These are phyloP conservation scores for Zymoseptoria pseudotritici DNA, from an alignment of 2,329 filamentous ascomycete genomes.

Conservation along the genomic window DNA sequence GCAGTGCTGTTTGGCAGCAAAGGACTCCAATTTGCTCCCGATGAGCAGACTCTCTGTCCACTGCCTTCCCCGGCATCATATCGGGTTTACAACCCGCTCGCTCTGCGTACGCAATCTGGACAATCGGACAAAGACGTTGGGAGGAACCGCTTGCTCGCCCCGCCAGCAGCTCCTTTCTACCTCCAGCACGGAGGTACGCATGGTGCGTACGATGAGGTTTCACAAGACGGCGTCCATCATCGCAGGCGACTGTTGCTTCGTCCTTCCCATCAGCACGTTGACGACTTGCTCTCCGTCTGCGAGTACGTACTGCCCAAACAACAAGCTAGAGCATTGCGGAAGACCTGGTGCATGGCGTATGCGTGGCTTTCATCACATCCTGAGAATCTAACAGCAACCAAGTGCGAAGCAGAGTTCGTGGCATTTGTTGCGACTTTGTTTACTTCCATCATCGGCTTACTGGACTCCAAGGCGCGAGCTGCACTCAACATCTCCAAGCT, in stretches of 20 bases:
- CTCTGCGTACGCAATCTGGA: background rate
- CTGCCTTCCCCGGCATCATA: conserved; percentile 18
- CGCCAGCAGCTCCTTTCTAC: conserved; percentile 4
- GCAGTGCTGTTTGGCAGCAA: conserved; percentile 19
- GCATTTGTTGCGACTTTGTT: conserved; percentile 37
- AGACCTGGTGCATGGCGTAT: conserved; percentile 25
- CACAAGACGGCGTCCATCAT: conserved; percentile 20
- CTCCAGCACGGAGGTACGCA: conserved; percentile 16
- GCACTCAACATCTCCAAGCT: conserved; percentile 20
- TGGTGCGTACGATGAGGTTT: conserved; percentile 21
- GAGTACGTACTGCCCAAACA: conserved; percentile 21
- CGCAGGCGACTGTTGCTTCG: conserved; percentile 22
- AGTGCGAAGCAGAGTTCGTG: conserved; percentile 25
- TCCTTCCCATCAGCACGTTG: conserved; percentile 18
- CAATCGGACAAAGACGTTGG: conserved; percentile 18
- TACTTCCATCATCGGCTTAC: conserved; percentile 27
- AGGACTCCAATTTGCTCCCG: conserved; percentile 20
- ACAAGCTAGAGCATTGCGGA: conserved; percentile 17
- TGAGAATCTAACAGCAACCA: conserved; percentile 11
- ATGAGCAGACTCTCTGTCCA: conserved; percentile 15
- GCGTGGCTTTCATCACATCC: conserved; percentile 14
- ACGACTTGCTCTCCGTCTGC: conserved; percentile 22
- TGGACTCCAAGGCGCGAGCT: conserved; percentile 24
- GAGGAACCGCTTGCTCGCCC: conserved; percentile 20
- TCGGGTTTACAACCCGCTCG: conserved; percentile 16